Base-by-base conservation (phyloP, 164 flowering plant genomes). In the Sextonia rubra region DNA sequence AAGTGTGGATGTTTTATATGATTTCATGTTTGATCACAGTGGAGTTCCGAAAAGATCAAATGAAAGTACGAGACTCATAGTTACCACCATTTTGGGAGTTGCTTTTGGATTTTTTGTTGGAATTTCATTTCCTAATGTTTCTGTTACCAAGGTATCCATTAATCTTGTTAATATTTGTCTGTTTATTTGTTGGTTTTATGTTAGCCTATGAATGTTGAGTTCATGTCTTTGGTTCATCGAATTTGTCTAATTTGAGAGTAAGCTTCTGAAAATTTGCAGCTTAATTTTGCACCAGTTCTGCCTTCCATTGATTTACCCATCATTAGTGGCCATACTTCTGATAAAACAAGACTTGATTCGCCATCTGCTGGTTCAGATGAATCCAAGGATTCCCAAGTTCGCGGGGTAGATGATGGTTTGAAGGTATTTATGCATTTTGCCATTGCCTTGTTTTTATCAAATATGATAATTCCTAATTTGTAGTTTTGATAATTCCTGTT, bases 81-180 rank as follows among this genome's bases (percentile, higher is more conserved):
- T 89, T 20, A 81, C 91, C 26, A 86, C 94, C 44, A 77, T 91
- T 66, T 63, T 93, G 71, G 99, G 98, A 73, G 77, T 91, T 47
- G 77, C 88, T 4, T 82, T 91, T 83, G 99, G 99, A 37, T 91
- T 87, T 80, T 84, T 91, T 75, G 47, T 92, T 71, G 98, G 99
- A 60, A 71, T 86, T 75, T 89, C 98, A 5, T 89, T 91, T 79
- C 97, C 93, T 22, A 82, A 90, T 24, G 80, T 87, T 72, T 85
- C 89, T 60, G 72, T 90, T 60, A 72, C 73, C 27, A 92, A 85
- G 97, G 97, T 92, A 85, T 25, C 24, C 30, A 5, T 61, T 14
- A 61, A 61, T 61, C 27, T 26, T 61, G 26, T 24, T 12, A 23
- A 61, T 61, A 61, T 61, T 61, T 22, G 25, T 60, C 25, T 61